phyloP scores from a whole-genome alignment of 2,329 filamentous ascomycete species.

The Parascedosporium putredinis region DNA sequence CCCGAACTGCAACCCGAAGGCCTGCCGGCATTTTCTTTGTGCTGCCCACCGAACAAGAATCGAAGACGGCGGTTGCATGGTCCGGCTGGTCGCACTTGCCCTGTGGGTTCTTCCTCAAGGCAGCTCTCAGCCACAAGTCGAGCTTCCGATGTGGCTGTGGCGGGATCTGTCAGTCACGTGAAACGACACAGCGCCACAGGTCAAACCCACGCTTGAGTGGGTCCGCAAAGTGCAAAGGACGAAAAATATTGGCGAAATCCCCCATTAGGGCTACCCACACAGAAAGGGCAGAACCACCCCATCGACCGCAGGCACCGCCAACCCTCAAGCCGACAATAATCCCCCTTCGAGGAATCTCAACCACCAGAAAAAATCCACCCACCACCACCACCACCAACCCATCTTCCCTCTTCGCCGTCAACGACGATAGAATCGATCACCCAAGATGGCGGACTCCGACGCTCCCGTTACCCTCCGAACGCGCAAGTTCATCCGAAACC shows the following conservation, averaged over 20 bases:
- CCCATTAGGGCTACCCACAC: slow-evolving; percentile 7
- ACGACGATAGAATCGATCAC: slow-evolving; percentile 19
- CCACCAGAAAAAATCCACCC: slow-evolving; percentile 15
- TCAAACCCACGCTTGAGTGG: neutral
- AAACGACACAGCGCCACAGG: slow-evolving; percentile 3
- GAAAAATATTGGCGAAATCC: slow-evolving; percentile 4
- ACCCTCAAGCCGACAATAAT: neutral
- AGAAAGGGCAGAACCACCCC: slow-evolving; percentile 5
- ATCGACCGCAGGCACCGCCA: slow-evolving; percentile 8
- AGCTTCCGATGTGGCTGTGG: too few relatives aligned
- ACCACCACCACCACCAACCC: slow-evolving; percentile 19
- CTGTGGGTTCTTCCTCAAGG: too few relatives aligned
- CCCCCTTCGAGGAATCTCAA: neutral
- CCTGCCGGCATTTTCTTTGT: too few relatives aligned
- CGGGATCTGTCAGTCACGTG: neutral
- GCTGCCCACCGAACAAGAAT: too few relatives aligned
- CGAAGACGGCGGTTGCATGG: too few relatives aligned
- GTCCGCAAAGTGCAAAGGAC: neutral
- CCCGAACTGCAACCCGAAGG: too few relatives aligned
- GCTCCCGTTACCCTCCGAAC: slow-evolving; percentile 78
- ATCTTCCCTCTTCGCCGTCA: slow-evolving; percentile 19
- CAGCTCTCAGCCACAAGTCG: neutral
- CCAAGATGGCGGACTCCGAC: slow-evolving; percentile 81
- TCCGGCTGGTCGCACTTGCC: too few relatives aligned
- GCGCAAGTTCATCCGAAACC: slow-evolving; percentile 99